Percentiles rank a stretch among this genome's conserved stretches.
Evolutionary conservation across 169 alveolate genomes (phyloP).

Genomic region (Plasmodium gonderi): DNA sequence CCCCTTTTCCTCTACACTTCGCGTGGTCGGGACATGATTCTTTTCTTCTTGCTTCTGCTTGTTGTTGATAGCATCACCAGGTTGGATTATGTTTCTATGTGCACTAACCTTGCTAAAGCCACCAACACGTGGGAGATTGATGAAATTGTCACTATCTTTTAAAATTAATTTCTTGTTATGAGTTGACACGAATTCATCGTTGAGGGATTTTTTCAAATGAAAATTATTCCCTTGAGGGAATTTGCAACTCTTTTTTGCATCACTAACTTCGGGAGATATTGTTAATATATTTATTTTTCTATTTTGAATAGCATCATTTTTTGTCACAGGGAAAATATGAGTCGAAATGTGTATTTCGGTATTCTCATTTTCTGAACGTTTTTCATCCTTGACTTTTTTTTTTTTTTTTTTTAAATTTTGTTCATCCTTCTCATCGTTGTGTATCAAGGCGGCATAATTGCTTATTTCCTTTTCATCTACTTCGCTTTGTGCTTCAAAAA

Average conservation of each 20-base stretch:
- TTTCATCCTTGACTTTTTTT: constrained; percentile 13
- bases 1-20: constrained; percentile 6
- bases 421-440: constrained; percentile 14
- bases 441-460: background rate
- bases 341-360: background rate
- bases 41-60: too few relatives aligned
- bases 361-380: background rate
- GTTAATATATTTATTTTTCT: constrained; percentile 15
- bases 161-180: background rate
- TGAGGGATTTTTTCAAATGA: constrained; percentile 2
- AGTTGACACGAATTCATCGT: background rate
- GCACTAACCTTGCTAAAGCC: background rate
- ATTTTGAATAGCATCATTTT: background rate
- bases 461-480: constrained; percentile 1
- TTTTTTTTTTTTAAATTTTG: constrained; percentile 55
- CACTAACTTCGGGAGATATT: constrained; percentile 15
- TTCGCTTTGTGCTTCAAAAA: constrained; percentile 42
- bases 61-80: too few relatives aligned
- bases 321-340: background rate
- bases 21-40: background rate
- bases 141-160: background rate
- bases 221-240: background rate
- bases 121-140: background rate
- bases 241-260: background rate
- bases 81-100: too few relatives aligned